Evolutionary conservation across 2,329 filamentous ascomycete genomes (phyloP), one percentile per base, ranked within the genome.

Genomic region (Aureobasidium sp.): DNA sequence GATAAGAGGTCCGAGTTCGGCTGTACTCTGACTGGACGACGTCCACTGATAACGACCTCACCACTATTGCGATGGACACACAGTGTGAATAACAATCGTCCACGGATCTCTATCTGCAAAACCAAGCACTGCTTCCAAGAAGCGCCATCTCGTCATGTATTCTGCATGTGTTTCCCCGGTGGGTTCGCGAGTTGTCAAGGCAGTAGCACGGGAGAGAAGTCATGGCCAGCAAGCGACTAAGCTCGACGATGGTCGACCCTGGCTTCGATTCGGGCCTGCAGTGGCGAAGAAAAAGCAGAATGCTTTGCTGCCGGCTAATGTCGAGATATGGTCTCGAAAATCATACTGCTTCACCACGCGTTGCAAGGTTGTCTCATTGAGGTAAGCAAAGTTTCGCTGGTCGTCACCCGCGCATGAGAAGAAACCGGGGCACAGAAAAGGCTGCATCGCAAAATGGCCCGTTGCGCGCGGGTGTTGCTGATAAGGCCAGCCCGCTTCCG

Each of bases 131-230:
- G 45, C 34, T 41, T 32, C 57, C 45, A 59, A 59, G 45, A n/a
- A 32, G 16, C 57, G 57, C 57, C 57, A 59, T 49, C 16, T 11
- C 57, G 57, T 59, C 57, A 59, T 50, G 45, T 49, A 59, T 59
- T 59, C 32, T 37, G 42, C 30, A 48, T 48, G 45, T 50, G 30
- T 39, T 37, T 4, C 29, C 10, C 32, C 21, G 11, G 7, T 13
- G 42, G 21, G 1, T 37, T 8, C 13, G 9, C 42, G 25, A 30
- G 10, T 11, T 7, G 54, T 21, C 4, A 30, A 48, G 16, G 32
- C 42, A 48, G 13, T n/a, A 25, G 21, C 21, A 21, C 21, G 21
- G 2, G 25, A 45, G 29, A 30, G 4, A 57, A 45, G 53, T 25
- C 30, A 45, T 44, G 39, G 27, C 13, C 16, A 45, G 13, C 39